Evolutionary conservation across 768 basidiomycete species (phyloP), one percentile per base, ranked within the genome.

Genomic region (Nidularia sp.): DNA sequence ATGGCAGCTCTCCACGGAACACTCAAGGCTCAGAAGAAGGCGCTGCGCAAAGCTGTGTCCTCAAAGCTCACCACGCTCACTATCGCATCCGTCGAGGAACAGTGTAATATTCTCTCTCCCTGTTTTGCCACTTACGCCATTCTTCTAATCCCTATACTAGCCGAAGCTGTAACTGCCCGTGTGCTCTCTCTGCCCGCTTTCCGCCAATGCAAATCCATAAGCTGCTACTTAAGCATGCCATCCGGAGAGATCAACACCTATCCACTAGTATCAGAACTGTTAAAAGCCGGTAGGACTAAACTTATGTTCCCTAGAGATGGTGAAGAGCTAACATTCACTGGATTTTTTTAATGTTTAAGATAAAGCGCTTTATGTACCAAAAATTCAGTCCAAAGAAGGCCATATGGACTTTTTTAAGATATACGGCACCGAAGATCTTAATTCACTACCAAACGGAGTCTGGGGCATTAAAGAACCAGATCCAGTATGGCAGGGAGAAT

Each of bases 151-250:
- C 15, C 36, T 39, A 9, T 9, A 39, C 15, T 39, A 84, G 84
- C 81, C 9, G 66, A 63, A 51, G 72, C 69, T 32, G 75, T 89
- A 48, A 65, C 74, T 5, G 62, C 65, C 9, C 73, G 70, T 52
- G 69, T 90, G 31, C 57, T 84, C 15, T 62, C 75, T 0, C 65
- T 83, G 13, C 71, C 84, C 1, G 71, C 73, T 6, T 86, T 90
- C 58, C 65, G 73, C 34, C 60, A 60, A 36, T 76, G 74, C 48
- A 74, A 66, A 48, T 71, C 72, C 4, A 64, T 90, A 32, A 84
- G 87, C 69, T 92, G 90, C 65, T 92, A 86, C 63, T 72, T 92
- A 41, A 90, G 82, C 66, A 90, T 92, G 90, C 86, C 87, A 8
- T 63, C 76, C 1, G 86, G 77, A 3, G 90, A 92, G 59, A 72